Evolutionary conservation across 345 rosid species (phyloP).

Genomic region (Microcos paniculata): DNA sequence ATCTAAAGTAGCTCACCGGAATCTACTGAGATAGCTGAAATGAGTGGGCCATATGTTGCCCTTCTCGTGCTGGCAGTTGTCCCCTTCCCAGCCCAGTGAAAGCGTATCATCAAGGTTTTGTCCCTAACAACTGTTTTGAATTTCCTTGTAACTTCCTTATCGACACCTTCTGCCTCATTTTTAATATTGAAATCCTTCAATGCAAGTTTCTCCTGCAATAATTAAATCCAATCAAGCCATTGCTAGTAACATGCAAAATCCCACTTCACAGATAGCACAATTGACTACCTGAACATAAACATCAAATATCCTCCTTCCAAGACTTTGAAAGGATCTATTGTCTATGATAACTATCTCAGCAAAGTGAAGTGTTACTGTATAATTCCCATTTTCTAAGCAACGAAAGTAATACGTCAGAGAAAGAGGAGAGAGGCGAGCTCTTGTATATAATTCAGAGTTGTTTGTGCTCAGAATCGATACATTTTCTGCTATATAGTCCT

Average conservation of each 20-base stretch:
- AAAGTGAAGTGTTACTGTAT: constrained; percentile 52
- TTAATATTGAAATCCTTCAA: constrained; percentile 33
- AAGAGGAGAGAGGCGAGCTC: constrained; percentile 50
- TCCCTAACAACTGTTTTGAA: constrained; percentile 26
- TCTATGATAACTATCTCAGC: constrained; percentile 46
- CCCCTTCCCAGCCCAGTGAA: constrained; percentile 50
- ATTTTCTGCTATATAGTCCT: neutral
- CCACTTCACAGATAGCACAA: neutral
- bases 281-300: constrained; percentile 48
- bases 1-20: constrained; percentile 24
- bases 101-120: constrained; percentile 35
- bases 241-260: neutral
- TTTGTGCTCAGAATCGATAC: neutral
- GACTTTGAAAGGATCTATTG: constrained; percentile 32
- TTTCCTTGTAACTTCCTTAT: constrained; percentile 14
- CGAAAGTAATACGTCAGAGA: constrained; percentile 48
- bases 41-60: constrained; percentile 43
- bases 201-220: constrained; percentile 30
- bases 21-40: constrained; percentile 45
- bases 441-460: constrained; percentile 30
- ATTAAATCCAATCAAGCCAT: neutral
- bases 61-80: constrained; percentile 31
- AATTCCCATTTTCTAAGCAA: constrained; percentile 52
- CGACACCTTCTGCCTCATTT: constrained; percentile 32
- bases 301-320: constrained; percentile 48